These are phyloP conservation scores for Xylariaceae sp. DNA, from an alignment of 2,329 filamentous ascomycete species.

Conservation along the genomic window DNA sequence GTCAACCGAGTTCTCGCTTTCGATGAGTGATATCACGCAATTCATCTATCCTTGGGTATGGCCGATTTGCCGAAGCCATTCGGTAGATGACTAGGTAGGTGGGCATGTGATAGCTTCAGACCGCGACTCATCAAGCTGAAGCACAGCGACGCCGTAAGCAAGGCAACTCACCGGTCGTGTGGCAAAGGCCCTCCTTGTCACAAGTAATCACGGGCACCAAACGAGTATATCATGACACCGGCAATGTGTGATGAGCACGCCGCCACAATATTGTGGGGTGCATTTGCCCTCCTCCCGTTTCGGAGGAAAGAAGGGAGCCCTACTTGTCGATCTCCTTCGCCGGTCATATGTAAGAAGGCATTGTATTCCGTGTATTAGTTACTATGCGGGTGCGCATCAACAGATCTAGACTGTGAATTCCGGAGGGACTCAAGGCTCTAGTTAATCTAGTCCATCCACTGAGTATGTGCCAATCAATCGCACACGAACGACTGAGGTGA, in stretches of 20 bases:
- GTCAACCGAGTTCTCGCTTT: neutral
- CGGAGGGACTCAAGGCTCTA: neutral
- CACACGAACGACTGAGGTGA: slow-evolving; percentile 1
- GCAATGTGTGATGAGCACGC: slow-evolving; percentile 16
- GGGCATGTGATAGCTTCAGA: neutral
- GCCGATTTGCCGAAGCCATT: neutral
- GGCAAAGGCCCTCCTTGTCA: slow-evolving; percentile 1
- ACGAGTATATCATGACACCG: too few relatives aligned
- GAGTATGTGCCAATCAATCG: slow-evolving; percentile 10
- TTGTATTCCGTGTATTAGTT: too few relatives aligned
- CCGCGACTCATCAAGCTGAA: slow-evolving; percentile 13
- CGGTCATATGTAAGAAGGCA: neutral
- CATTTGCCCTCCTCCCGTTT: slow-evolving; percentile 14
- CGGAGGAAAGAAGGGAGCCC: slow-evolving; percentile 9
- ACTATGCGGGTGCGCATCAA: neutral
- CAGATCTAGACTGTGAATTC: slow-evolving; percentile 1
- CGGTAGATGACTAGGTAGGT: neutral
- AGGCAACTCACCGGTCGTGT: slow-evolving; percentile 12
- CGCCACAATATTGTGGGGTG: slow-evolving; percentile 24
- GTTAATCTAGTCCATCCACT: neutral
- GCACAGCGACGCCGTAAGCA: slow-evolving; percentile 10
- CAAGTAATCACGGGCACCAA: too few relatives aligned
- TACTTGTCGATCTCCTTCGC: slow-evolving; percentile 5
- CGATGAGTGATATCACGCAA: slow-evolving; percentile 5
- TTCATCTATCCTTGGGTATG: slow-evolving; percentile 3